Evolutionary conservation across 306 rosid species (phyloP).

Genomic region (apple (Malus domestica)): DNA sequence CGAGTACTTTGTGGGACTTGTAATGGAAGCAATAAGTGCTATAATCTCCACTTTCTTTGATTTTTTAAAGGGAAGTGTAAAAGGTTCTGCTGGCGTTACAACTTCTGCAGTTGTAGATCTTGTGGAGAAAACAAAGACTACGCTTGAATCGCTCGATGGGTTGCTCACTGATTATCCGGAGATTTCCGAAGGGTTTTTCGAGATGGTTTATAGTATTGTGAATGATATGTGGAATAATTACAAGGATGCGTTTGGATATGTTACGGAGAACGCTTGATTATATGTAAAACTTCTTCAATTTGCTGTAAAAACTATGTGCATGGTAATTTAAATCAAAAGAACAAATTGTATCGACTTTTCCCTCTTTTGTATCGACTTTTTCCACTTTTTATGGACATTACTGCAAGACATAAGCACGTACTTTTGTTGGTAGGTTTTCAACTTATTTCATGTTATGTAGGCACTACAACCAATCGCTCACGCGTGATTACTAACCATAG

Average conservation of each 20-base stretch:
- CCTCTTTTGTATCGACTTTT: too few relatives aligned
- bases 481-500: not conserved
- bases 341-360: not conserved
- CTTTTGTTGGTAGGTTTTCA: not conserved
- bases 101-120: constrained; percentile 22
- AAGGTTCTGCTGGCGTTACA: constrained; percentile 23
- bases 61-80: constrained; percentile 17
- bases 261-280: constrained; percentile 29
- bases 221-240: constrained; percentile 35
- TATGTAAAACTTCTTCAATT: not conserved
- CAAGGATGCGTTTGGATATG: constrained; percentile 44
- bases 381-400: not conserved
- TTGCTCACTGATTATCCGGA: constrained; percentile 18
- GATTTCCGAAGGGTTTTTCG: constrained; percentile 17
- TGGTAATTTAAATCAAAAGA: not conserved
- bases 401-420: not conserved
- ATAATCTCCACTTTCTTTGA: constrained; percentile 26
- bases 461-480: not conserved
- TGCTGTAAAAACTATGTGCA: not conserved
- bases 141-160: constrained; percentile 22
- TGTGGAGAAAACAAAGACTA: constrained; percentile 28
- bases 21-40: constrained; percentile 7
- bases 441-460: not conserved
- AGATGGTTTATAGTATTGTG: constrained; percentile 27
- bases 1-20: constrained; percentile 23